Percentiles rank a stretch among this genome's conserved stretches.
These are phyloP conservation scores for Epichloe amarillans DNA, from an alignment of 2,329 filamentous ascomycete genomes.

Conservation along the genomic window DNA sequence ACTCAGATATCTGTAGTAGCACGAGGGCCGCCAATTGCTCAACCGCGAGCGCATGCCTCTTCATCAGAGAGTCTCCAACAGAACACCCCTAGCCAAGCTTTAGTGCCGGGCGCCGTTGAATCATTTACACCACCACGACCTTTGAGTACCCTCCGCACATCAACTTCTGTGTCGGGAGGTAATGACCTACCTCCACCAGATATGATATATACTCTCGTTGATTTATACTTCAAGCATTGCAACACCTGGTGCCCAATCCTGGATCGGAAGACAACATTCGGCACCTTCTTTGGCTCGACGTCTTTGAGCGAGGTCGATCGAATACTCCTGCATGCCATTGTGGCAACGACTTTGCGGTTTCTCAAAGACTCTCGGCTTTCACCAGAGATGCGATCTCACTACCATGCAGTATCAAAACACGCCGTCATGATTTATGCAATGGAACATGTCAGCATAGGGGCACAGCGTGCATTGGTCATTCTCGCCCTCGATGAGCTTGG, in stretches of 20 bases:
- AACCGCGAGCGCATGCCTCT: constrained; percentile 26
- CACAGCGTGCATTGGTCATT: constrained; percentile 27
- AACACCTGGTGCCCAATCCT: constrained; percentile 43
- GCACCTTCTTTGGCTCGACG: constrained; percentile 27
- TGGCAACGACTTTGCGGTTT: constrained; percentile 29
- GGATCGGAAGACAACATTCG: constrained; percentile 28
- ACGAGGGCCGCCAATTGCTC: constrained; percentile 10
- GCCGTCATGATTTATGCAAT: constrained; percentile 29
- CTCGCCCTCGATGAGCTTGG: constrained; percentile 28
- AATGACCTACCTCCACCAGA: constrained; percentile 45
- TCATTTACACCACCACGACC: constrained; percentile 1
- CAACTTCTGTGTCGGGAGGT: constrained; percentile 23
- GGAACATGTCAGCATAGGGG: constrained; percentile 26
- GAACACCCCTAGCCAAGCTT: neutral
- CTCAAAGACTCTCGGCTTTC: constrained; percentile 26
- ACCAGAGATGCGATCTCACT: constrained; percentile 23
- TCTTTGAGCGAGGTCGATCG: constrained; percentile 25
- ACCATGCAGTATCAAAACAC: constrained; percentile 25
- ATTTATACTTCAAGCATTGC: constrained; percentile 51
- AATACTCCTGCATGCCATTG: constrained; percentile 29
- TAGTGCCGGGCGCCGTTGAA: neutral
- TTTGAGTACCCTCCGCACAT: constrained; percentile 7
- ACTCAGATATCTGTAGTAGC: constrained; percentile 11
- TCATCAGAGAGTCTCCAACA: constrained; percentile 15
- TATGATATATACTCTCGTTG: constrained; percentile 43